These are phyloP conservation scores for Exophiala viscosa DNA, from an alignment of 2,329 filamentous ascomycete species.

Conservation along the genomic window DNA sequence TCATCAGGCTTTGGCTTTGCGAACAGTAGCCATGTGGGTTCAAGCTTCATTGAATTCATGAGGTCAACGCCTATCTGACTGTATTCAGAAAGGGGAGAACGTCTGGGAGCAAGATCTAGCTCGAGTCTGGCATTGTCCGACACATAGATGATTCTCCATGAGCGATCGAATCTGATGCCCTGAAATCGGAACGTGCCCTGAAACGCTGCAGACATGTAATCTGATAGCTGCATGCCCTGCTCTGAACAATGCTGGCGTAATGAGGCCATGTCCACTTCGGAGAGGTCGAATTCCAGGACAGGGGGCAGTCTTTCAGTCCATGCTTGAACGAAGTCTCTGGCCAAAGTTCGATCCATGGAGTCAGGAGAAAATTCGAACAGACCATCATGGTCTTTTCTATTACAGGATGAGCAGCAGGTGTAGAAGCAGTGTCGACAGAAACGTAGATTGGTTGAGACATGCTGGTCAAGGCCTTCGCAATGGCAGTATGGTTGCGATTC, in stretches of 20 bases:
- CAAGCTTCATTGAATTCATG: slow-evolving; percentile 27
- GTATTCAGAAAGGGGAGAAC: background rate
- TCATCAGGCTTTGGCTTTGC: slow-evolving; percentile 40
- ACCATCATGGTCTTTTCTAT: slow-evolving; percentile 11
- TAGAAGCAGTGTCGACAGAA: slow-evolving; percentile 21
- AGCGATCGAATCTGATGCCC: slow-evolving; percentile 32
- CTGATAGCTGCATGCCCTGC: too few species aligned
- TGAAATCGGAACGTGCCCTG: slow-evolving; percentile 34
- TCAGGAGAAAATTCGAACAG: slow-evolving; percentile 1
- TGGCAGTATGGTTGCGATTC: slow-evolving; percentile 46
- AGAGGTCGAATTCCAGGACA: background rate
- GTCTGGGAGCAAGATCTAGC: slow-evolving; percentile 13
- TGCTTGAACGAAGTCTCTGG: slow-evolving; percentile 3
- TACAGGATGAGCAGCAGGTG: slow-evolving; percentile 21
- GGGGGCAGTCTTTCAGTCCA: slow-evolving; percentile 7
- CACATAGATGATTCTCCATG: slow-evolving; percentile 44
- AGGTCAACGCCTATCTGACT: too few species aligned
- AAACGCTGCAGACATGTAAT: slow-evolving; percentile 28
- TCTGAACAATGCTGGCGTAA: too few species aligned
- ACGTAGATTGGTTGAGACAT: slow-evolving; percentile 31
- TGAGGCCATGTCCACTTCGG: background rate
- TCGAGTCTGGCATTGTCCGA: slow-evolving; percentile 15
- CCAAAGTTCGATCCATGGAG: background rate
- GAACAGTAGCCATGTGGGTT: slow-evolving; percentile 47
- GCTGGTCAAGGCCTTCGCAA: slow-evolving; percentile 52